phyloP scores from a whole-genome alignment of 2,329 filamentous ascomycete genomes.

The Fusarium palustre region DNA sequence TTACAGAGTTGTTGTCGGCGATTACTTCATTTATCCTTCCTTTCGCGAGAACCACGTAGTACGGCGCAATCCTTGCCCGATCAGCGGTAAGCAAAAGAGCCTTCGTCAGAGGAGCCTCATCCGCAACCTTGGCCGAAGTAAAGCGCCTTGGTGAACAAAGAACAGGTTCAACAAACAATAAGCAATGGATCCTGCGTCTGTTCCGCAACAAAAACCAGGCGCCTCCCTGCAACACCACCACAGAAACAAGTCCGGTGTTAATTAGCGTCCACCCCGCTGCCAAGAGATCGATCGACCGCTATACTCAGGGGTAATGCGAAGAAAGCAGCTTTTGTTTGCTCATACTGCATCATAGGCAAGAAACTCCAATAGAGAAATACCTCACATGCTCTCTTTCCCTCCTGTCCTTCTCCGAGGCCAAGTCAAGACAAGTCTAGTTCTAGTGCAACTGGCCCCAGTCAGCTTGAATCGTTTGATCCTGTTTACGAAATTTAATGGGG shows the following conservation, averaged over 20 bases:
- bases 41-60: neutral
- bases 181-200: neutral
- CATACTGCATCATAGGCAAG: neutral
- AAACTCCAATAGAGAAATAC: conserved; percentile 3
- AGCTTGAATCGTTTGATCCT: neutral
- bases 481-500: neutral
- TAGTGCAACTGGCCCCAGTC: neutral
- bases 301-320: conserved; percentile 29
- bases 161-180: neutral
- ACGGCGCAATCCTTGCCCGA: conserved; percentile 5
- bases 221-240: conserved; percentile 8
- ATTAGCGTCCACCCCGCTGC: conserved; percentile 11
- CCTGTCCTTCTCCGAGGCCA: neutral
- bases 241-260: neutral
- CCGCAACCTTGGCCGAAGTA: neutral
- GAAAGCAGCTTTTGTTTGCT: neutral
- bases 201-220: neutral
- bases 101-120: neutral
- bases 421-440: neutral
- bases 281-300: conserved; percentile 32
- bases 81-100: conserved; percentile 6
- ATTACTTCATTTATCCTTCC: neutral
- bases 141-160: neutral
- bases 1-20: neutral
- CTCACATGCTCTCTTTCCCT: conserved; percentile 1